Evolutionary conservation across 2,329 filamentous ascomycete species (phyloP), one percentile per base, ranked within the genome.

Genomic region (Cercospora sesami): DNA sequence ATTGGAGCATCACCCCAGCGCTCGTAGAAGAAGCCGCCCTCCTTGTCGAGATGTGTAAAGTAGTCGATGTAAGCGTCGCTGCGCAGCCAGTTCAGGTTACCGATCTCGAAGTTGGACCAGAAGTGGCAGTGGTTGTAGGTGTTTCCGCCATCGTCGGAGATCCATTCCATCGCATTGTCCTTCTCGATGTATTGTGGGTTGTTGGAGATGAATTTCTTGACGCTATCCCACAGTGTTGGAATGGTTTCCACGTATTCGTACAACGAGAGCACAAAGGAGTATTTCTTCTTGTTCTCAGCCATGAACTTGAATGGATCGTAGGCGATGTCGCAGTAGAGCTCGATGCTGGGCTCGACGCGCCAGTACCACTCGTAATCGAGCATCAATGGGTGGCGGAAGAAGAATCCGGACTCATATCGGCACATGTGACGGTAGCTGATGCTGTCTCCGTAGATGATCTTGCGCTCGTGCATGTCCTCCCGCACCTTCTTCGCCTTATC

Each of bases 371-470:
- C 95, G 81, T 96, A 99, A 79, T 98, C 93, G 80, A 92, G 83
- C 92, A 99, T 94, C 73, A 97, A 83, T 31, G 89, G 87, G 80
- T 99, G 95, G 69, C 91, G 93, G 88, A 98, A 99, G 86, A 99
- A 99, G 86, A 99, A 99, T 45, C 95, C 95, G 7, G 94, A 98
- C 82, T 99, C 95, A 79, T 97, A 99, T 72, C 95, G 92, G 82
- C 95, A 99, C 95, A 99, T 99, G 85, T 99, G 96, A 71, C 95
- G 90, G 84, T 99, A 99, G 83, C 92, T 96, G 82, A 96, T 83
- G 10, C 93, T 97, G 81, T 98, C 95, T 69, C 95, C 95, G 79
- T 99, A 99, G 81, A 99, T 99, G 80, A 99, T 96, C 84, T 97
- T 96, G 79, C 90, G 89, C 79, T 92, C 87, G 66, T 88, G 89